phyloP scores from a whole-genome alignment of 2,329 filamentous ascomycete genomes.

The Penicillium hordei region DNA sequence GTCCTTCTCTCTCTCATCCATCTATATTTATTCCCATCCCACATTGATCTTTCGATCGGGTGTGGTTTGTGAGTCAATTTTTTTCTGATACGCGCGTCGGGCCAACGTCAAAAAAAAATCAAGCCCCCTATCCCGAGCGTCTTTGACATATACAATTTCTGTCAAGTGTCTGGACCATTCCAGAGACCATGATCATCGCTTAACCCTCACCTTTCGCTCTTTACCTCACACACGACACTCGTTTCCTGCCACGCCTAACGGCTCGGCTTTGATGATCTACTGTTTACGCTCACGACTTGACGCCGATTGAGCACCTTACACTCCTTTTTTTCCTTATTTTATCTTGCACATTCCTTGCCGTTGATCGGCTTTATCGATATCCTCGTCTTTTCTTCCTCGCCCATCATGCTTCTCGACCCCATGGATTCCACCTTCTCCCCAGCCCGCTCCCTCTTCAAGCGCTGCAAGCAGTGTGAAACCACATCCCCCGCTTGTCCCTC shows the following conservation, averaged over 20 bases:
- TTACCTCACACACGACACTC: constrained; percentile 17
- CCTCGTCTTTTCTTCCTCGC: constrained; percentile 3
- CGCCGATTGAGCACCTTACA: constrained; percentile 33
- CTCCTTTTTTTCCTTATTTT: constrained; percentile 23
- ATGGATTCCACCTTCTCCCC: constrained; percentile 24
- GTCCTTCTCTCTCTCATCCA: not conserved
- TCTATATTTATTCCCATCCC: constrained; percentile 1
- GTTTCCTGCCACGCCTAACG: constrained; percentile 13
- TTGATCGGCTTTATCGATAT: constrained; percentile 25
- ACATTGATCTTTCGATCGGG: not conserved
- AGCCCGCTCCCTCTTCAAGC: constrained; percentile 32
- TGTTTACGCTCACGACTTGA: constrained; percentile 38
- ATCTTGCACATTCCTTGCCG: constrained; percentile 17
- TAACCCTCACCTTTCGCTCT: constrained; percentile 16
- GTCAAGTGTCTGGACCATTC: constrained; percentile 9
- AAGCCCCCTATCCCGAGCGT: not conserved
- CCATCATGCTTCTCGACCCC: constrained; percentile 31
- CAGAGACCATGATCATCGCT: constrained; percentile 27
- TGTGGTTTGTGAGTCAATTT: not conserved
- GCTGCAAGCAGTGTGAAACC: constrained; percentile 58
- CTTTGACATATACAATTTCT: not conserved
- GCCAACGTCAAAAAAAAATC: not conserved
- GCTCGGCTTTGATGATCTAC: constrained; percentile 27
- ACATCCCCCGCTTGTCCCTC: constrained; percentile 58
- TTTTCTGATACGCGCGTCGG: not conserved